Evolutionary conservation across 2,329 filamentous ascomycete genomes (phyloP).

Genomic region (Stachybotrys chartarum): DNA sequence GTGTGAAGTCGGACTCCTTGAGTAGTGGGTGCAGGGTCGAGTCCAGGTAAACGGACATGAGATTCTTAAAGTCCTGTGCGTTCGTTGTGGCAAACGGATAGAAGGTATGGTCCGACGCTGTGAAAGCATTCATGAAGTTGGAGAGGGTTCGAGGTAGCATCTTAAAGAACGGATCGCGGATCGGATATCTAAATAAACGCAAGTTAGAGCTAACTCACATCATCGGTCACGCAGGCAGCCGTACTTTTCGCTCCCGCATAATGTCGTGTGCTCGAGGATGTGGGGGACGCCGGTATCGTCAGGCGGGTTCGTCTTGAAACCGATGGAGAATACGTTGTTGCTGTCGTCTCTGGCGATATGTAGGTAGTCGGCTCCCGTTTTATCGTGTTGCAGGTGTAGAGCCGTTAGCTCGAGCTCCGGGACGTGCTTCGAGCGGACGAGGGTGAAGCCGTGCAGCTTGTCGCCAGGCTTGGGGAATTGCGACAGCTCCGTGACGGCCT

Average conservation of each 20-base stretch:
- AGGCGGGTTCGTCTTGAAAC: constrained; percentile 97
- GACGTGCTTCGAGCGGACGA: constrained; percentile 83
- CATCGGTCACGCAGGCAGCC: constrained; percentile 9
- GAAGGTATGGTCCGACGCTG: constrained; percentile 89
- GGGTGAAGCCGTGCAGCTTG: constrained; percentile 86
- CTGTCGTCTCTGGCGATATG: constrained; percentile 91
- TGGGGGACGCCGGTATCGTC: constrained; percentile 95
- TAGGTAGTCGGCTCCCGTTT: constrained; percentile 91
- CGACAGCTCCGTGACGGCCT: constrained; percentile 68
- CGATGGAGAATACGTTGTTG: constrained; percentile 99
- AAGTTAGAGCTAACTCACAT: constrained; percentile 12
- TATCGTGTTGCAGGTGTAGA: constrained; percentile 83
- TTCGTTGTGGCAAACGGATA: constrained; percentile 99
- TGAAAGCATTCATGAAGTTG: constrained; percentile 99
- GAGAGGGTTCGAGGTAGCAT: constrained; percentile 98
- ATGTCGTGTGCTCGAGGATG: constrained; percentile 93
- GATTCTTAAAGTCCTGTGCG: constrained; percentile 86
- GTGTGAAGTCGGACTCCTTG: constrained; percentile 85
- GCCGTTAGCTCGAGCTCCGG: constrained; percentile 91
- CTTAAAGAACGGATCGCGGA: constrained; percentile 98
- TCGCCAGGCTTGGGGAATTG: constrained; percentile 74
- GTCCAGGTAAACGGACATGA: constrained; percentile 95
- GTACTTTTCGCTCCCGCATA: constrained; percentile 91
- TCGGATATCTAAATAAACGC: constrained; percentile 67
- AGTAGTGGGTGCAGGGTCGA: constrained; percentile 85